These are phyloP conservation scores for Salix dunnii DNA, from an alignment of 345 rosid genomes.

Conservation along the genomic window DNA sequence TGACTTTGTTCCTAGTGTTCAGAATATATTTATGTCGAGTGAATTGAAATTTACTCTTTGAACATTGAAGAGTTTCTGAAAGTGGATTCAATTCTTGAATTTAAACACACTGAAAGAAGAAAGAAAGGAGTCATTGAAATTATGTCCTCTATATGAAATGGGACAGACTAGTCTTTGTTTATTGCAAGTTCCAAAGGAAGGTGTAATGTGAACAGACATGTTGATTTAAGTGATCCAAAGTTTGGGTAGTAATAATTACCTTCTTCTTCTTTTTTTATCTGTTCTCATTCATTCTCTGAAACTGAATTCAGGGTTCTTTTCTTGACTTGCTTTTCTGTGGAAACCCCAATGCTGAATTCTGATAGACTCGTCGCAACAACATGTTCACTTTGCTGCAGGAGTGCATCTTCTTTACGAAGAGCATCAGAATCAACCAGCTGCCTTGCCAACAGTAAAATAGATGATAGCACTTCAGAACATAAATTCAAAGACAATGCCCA, in stretches of 20 bases:
- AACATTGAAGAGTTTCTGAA: background rate
- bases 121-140: background rate
- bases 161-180: background rate
- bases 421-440: slow-evolving; percentile 44
- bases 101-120: background rate
- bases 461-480: slow-evolving; percentile 30
- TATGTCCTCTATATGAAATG: background rate
- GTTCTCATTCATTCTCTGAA: background rate
- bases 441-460: slow-evolving; percentile 34
- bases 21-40: background rate
- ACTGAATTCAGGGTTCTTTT: background rate
- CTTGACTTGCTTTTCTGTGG: background rate
- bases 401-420: slow-evolving; percentile 62
- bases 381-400: slow-evolving; percentile 44
- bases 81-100: background rate
- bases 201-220: background rate
- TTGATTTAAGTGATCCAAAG: background rate
- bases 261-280: background rate
- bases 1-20: background rate
- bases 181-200: background rate
- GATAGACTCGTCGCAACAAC: background rate
- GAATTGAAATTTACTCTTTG: background rate
- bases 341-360: slow-evolving; percentile 2
- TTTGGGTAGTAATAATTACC: background rate
- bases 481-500: slow-evolving; percentile 33